Evolutionary conservation across 108 stramenopile genomes (phyloP).

Genomic region (Cyclotella baltica): DNA sequence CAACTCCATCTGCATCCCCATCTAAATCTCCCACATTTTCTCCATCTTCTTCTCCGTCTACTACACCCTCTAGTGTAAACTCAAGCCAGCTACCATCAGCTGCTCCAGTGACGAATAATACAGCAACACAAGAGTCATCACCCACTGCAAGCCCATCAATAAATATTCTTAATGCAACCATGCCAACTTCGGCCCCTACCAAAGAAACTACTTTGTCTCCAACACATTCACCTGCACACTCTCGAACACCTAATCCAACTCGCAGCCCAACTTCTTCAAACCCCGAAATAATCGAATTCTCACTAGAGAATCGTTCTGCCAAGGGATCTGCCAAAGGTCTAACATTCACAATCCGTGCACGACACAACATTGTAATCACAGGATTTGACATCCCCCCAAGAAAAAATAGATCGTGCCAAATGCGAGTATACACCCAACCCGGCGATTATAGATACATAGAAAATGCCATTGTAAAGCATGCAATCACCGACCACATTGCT

Average conservation of each 20-base stretch:
- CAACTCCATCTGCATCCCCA: neutral
- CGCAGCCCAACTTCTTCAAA: neutral
- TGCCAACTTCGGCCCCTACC: neutral
- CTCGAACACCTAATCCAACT: neutral
- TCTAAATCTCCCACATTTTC: neutral
- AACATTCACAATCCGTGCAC: constrained; percentile 20
- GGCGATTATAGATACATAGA: constrained; percentile 15
- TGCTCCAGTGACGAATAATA: neutral
- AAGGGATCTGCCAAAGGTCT: constrained; percentile 15
- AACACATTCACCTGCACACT: neutral
- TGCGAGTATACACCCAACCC: constrained; percentile 18
- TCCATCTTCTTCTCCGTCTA: neutral
- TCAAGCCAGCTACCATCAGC: neutral
- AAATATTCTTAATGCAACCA: neutral
- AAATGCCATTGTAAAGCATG: too few relatives aligned
- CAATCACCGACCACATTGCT: neutral
- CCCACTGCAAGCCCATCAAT: neutral
- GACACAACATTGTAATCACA: constrained; percentile 8
- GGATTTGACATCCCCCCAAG: constrained; percentile 16
- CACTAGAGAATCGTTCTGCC: neutral
- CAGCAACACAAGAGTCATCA: neutral
- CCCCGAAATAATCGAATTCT: neutral
- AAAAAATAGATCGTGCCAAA: constrained; percentile 8
- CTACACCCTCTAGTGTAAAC: neutral
- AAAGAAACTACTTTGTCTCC: neutral